Evolutionary conservation across 140 eudicot genomes (phyloP), one percentile per base, ranked within the genome.

Genomic region (Erigeron philadelphicus): DNA sequence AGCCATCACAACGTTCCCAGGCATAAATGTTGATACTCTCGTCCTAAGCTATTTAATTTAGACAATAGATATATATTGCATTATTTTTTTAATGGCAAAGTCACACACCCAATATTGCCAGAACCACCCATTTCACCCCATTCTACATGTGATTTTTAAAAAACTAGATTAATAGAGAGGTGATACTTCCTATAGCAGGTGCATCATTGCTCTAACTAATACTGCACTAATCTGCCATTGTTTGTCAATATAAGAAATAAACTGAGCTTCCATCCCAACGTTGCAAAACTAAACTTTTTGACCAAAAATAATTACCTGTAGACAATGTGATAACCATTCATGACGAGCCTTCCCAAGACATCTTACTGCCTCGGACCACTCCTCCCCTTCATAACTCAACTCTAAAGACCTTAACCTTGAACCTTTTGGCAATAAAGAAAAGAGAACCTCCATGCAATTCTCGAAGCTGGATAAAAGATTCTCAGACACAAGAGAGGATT

Each of bases 331-430:
- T 61, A 93, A 80, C 98, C 98, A 93, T 19, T 78, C 78, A 44
- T 49, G 72, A 60, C 83, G 89, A 76, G 95, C 90, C 80, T 86
- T 85, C 54, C 88, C 95, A 9, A 93, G 63, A 82, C 98, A 86
- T 71, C 68, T 82, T 64, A 89, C 77, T 78, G 90, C 95, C 81
- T 84, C 88, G 48, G 70, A 66, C 98, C 98, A 93, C 72, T 84
- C 95, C 74, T 70, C 75, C 52, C 57, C 18, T 7, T 78, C 64
- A 45, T 73, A 38, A 64, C 59, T 25, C 77, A 46, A 70, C 58
- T 62, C 83, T 61, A 11, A 38, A 35, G 67, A 54, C 25, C 23
- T 72, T 25, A 70, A 72, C 72, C 65, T 42, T 11, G 57, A 63
- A 76, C 60, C 44, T 16, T 65, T 69, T 13, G 96, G 93, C 82